These are phyloP conservation scores for Candida verbasci DNA, from an alignment of 805 yeast species.

Conservation along the genomic window DNA sequence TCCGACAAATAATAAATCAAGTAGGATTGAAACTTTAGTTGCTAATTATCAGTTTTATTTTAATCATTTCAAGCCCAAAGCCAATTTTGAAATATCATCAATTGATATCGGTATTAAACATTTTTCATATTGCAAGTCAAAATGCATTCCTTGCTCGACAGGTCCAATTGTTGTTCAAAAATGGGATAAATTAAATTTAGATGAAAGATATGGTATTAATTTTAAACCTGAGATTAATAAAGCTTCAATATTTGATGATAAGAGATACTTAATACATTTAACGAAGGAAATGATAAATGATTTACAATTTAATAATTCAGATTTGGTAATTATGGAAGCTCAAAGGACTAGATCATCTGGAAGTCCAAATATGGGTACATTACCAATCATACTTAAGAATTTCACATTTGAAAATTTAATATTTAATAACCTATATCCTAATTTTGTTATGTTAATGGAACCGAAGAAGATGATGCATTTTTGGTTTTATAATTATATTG, in stretches of 20 bases:
- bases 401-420: conserved; percentile 33
- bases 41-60: conserved; percentile 9
- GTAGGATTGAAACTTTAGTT: conserved; percentile 10
- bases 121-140: conserved; percentile 30
- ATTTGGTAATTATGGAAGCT: conserved; percentile 31
- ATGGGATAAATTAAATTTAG: conserved; percentile 27
- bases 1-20: conserved; percentile 14
- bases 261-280: conserved; percentile 20
- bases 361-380: conserved; percentile 22
- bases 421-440: conserved; percentile 14
- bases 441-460: conserved; percentile 30
- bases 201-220: conserved; percentile 11
- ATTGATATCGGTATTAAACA: conserved; percentile 41
- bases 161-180: conserved; percentile 8
- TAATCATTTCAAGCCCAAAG: not conserved
- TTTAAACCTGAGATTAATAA: conserved; percentile 8
- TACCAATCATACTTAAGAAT: conserved; percentile 37
- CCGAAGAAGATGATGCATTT: conserved; percentile 34
- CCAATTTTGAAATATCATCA: conserved; percentile 16
- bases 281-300: conserved; percentile 2
- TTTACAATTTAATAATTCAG: conserved; percentile 10
- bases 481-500: conserved; percentile 33
- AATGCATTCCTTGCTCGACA: not conserved
- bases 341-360: conserved; percentile 36
- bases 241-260: conserved; percentile 20